These are phyloP conservation scores for Aristolochia californica DNA, from an alignment of 164 flowering plant species.

Conservation along the genomic window DNA sequence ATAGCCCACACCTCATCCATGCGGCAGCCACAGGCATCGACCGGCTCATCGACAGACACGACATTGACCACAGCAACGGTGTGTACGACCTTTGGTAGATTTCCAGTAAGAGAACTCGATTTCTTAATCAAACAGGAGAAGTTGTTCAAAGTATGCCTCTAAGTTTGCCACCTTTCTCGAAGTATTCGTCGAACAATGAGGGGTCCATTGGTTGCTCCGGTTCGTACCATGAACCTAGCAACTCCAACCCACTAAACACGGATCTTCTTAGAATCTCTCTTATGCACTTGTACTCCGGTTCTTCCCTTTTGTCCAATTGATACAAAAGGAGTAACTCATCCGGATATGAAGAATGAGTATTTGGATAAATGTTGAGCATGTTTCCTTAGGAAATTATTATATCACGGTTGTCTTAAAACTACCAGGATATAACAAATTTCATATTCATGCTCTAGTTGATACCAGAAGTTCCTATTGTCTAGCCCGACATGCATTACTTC, in stretches of 20 bases:
- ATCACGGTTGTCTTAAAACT: no score
- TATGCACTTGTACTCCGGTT: slow-evolving; percentile 48
- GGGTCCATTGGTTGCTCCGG: slow-evolving; percentile 54
- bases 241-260: slow-evolving; percentile 35
- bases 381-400: no score
- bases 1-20: slow-evolving; percentile 62
- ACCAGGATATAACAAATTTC: no score
- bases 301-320: slow-evolving; percentile 32
- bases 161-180: slow-evolving; percentile 14
- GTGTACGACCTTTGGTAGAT: slow-evolving; percentile 42
- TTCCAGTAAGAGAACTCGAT: slow-evolving; percentile 55
- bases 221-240: slow-evolving; percentile 49
- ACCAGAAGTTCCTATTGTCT: no score
- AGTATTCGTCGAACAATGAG: slow-evolving; percentile 32
- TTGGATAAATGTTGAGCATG: no score
- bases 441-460: no score
- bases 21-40: slow-evolving; percentile 51
- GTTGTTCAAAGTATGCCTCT: slow-evolving; percentile 19
- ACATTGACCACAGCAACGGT: slow-evolving; percentile 36
- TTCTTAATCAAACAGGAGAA: slow-evolving; percentile 57
- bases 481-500: no score
- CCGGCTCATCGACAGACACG: slow-evolving; percentile 21
- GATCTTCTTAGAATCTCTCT: slow-evolving; percentile 48
- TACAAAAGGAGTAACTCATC: no score
- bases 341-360: no score